A percentile compares a stretch with the other conserved stretches of the same genome.
phyloP scores from a whole-genome alignment of 164 flowering plant species.

The Kalanchoe fedtschenkoi region DNA sequence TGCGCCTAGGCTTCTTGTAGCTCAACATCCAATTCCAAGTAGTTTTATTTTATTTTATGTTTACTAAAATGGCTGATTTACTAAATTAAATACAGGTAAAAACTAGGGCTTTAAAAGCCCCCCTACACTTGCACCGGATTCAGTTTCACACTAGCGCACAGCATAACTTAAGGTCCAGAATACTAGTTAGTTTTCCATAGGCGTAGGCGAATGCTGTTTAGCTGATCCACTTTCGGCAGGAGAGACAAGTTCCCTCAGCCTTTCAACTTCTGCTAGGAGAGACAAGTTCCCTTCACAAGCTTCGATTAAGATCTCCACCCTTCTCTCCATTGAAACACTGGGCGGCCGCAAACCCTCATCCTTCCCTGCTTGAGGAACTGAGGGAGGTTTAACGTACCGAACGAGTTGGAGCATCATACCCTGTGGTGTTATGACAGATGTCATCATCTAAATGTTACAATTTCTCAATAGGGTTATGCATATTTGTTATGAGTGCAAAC shows the following conservation, averaged over 20 bases:
- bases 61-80: too few relatives aligned
- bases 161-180: too few relatives aligned
- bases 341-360: slow-evolving; percentile 13
- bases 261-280: slow-evolving; percentile 38
- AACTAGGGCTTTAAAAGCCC: too few relatives aligned
- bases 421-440: slow-evolving; percentile 23
- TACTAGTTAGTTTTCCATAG: too few relatives aligned
- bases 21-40: too few relatives aligned
- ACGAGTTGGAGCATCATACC: slow-evolving; percentile 56
- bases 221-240: background rate
- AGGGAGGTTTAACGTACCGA: slow-evolving; percentile 20
- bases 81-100: too few relatives aligned
- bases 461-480: background rate
- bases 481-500: background rate
- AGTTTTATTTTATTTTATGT: too few relatives aligned
- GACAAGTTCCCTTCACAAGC: slow-evolving; percentile 64
- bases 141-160: too few relatives aligned
- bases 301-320: slow-evolving; percentile 39
- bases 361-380: slow-evolving; percentile 9
- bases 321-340: slow-evolving; percentile 20
- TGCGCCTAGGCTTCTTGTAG: too few relatives aligned
- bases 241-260: slow-evolving; percentile 46
- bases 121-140: too few relatives aligned
- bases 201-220: background rate
- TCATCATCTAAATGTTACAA: background rate